Percentiles rank a stretch among this genome's conserved stretches.
Conservation (phyloP, 2,329 filamentous ascomycete genomes). For the Apiospora pterosperma region DNA sequence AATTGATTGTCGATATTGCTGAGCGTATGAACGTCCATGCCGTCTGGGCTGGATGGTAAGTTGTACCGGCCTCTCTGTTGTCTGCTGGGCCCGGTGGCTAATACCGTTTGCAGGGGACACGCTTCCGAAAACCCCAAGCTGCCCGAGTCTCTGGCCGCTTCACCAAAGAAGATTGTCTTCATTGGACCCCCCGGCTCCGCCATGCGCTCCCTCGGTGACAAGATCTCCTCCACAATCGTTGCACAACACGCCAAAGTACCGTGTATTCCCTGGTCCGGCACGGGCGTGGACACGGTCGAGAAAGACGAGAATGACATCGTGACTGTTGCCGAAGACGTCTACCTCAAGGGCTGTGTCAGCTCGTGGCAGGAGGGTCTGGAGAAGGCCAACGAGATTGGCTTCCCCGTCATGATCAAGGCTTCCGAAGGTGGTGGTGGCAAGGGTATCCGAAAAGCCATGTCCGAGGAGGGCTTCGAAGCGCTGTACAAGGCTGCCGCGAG, state of each 20-base stretch:
- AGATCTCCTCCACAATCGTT: slow-evolving; percentile 98
- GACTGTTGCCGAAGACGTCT: slow-evolving; percentile 81
- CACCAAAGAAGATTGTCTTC: slow-evolving; percentile 98
- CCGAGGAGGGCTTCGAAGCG: slow-evolving; percentile 77
- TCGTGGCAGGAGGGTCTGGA: slow-evolving; percentile 86
- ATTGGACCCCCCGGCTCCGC: slow-evolving; percentile 96
- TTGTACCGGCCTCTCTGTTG: slow-evolving; percentile 2
- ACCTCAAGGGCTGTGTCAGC: slow-evolving; percentile 85
- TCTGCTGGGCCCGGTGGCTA: slow-evolving; percentile 9
- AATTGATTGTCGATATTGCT: slow-evolving; percentile 97
- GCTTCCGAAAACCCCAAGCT: slow-evolving; percentile 98
- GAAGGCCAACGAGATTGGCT: slow-evolving; percentile 87
- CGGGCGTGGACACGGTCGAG: slow-evolving; percentile 77
- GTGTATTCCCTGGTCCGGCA: slow-evolving; percentile 99
- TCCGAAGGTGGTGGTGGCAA: slow-evolving; percentile 99
- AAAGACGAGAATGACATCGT: slow-evolving; percentile 84
- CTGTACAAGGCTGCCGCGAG: slow-evolving; percentile 95
- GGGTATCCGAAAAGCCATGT: slow-evolving; percentile 92
- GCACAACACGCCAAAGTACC: slow-evolving; percentile 95
- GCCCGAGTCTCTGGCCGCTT: slow-evolving; percentile 91
- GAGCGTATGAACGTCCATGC: slow-evolving; percentile 98
- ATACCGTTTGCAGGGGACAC: slow-evolving; percentile 65
- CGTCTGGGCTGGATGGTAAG: slow-evolving; percentile 97
- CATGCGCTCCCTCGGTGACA: slow-evolving; percentile 98
- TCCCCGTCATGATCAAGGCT: slow-evolving; percentile 99